Evolutionary conservation across 352 stramenopile species (phyloP).

Genomic region (Pythium guiyangense): DNA sequence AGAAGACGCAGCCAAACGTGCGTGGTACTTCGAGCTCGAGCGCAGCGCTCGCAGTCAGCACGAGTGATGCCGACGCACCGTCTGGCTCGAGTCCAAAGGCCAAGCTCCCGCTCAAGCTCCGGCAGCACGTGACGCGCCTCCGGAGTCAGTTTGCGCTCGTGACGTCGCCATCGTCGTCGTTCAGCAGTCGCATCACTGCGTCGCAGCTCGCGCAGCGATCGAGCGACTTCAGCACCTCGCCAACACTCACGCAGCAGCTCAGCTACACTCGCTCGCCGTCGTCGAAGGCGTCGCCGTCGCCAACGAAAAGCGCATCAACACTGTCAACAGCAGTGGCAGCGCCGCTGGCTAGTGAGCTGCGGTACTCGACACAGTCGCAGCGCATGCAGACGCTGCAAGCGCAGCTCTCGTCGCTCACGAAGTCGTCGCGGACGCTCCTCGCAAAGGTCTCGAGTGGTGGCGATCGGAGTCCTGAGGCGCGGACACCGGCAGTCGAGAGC

Average conservation of each 20-base stretch:
- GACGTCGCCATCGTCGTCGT: conserved; percentile 7
- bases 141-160: conserved; percentile 38
- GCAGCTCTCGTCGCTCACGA: conserved; percentile 14
- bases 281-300: neutral
- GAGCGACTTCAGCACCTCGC: neutral
- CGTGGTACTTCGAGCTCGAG: neutral
- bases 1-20: conserved; percentile 12
- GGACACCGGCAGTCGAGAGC: neutral
- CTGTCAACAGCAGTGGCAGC: no score
- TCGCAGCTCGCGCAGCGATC: neutral
- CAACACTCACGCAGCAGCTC: neutral
- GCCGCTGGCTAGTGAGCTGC: conserved; percentile 2
- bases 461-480: no score
- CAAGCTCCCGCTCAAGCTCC: conserved; percentile 53
- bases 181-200: neutral
- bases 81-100: neutral
- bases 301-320: no score
- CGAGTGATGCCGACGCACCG: neutral
- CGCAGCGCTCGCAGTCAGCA: neutral
- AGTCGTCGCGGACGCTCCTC: conserved; percentile 5
- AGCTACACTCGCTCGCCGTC: neutral
- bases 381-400: conserved; percentile 28
- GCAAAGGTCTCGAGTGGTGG: neutral
- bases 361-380: conserved; percentile 32
- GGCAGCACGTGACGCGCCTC: conserved; percentile 39